Percentiles rank a stretch among this genome's conserved stretches.
Evolutionary conservation across 2,329 filamentous ascomycete species (phyloP).

Genomic region (Aureobasidium lini): DNA sequence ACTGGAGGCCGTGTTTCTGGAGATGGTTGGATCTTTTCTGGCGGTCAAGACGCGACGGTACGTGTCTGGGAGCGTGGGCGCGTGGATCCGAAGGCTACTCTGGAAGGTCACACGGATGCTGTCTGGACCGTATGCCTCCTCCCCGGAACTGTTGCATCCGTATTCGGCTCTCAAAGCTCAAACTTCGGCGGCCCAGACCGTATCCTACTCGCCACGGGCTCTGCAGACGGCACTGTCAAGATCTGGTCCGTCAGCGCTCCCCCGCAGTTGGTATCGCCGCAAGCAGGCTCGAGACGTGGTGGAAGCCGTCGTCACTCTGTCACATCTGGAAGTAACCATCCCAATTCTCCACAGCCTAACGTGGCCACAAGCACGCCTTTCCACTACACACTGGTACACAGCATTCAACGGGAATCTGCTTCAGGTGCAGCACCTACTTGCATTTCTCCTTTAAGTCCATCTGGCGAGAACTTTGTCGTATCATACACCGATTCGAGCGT

Average conservation of each 20-base stretch:
- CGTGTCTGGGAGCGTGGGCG: conserved; percentile 92
- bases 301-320: conserved; percentile 85
- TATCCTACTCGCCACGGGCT: conserved; percentile 83
- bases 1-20: conserved; percentile 81
- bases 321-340: conserved; percentile 87
- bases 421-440: conserved; percentile 67
- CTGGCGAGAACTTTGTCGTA: conserved; percentile 84
- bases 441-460: conserved; percentile 78
- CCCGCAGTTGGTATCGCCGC: conserved; percentile 74
- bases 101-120: conserved; percentile 90
- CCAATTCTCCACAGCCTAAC: conserved; percentile 81
- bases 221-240: conserved; percentile 83
- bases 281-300: conserved; percentile 62
- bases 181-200: conserved; percentile 75
- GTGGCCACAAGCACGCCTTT: conserved; percentile 80
- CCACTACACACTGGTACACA: conserved; percentile 79
- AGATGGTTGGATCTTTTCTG: conserved; percentile 98
- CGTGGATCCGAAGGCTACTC: conserved; percentile 88
- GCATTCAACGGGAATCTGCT: conserved; percentile 56
- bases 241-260: conserved; percentile 93
- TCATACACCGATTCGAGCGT: conserved; percentile 87
- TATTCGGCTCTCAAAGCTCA: conserved; percentile 62
- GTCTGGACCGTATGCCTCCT: conserved; percentile 94
- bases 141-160: conserved; percentile 68
- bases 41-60: conserved; percentile 86